Base-by-base conservation (phyloP, 768 basidiomycete species). In the Hysterangium stoloniferum region DNA sequence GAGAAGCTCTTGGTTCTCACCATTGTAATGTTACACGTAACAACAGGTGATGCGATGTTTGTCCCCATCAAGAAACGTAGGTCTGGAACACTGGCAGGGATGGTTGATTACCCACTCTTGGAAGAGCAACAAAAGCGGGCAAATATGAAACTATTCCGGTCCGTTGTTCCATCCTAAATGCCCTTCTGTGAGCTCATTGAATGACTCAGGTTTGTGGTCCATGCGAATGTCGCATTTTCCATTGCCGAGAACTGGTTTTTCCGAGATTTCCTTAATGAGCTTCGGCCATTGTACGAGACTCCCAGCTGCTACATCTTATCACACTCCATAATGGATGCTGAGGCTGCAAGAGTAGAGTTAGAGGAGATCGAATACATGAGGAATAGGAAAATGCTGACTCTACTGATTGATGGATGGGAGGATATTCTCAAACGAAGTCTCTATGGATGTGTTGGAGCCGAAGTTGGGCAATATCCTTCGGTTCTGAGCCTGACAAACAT, bases 371-470 rank as follows among this genome's bases (percentile, higher is more conserved):
- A 44, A 2, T 22, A 54, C 6, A 51, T 63, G 17, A 48, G 55
- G 32, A 24, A 27, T 1, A 22, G 52, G 2, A 55, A 61, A 22
- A 31, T 46, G 4, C 52, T 64, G 12, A 68, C 62, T 0, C 31
- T 66, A 1, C 42, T 67, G 2, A 41, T 64, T 35, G 64, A 66
- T 57, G 64, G 67, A 0, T 68, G 66, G 65, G 62, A 68, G 36
- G 64, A 67, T 51, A 3, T 1, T 6, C 15, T 60, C 4, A 46
- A 52, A n/a, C 38, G 55, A 9, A 64, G 60, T 40, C 41, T 66
- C 1, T 66, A 66, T 57, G 61, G 66, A 0, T 43, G 48, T n/a
- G 49, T 68, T 3, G 55, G 54, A 2, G 58, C 56, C 0, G 55
- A 63, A 44, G 58, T 63, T 17, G 55, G 53, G 2, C 24, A 56